Percentiles rank a stretch among this genome's conserved stretches.
Evolutionary conservation across 2,329 filamentous ascomycete species (phyloP).

Genomic region (Cytospora schulzeri): DNA sequence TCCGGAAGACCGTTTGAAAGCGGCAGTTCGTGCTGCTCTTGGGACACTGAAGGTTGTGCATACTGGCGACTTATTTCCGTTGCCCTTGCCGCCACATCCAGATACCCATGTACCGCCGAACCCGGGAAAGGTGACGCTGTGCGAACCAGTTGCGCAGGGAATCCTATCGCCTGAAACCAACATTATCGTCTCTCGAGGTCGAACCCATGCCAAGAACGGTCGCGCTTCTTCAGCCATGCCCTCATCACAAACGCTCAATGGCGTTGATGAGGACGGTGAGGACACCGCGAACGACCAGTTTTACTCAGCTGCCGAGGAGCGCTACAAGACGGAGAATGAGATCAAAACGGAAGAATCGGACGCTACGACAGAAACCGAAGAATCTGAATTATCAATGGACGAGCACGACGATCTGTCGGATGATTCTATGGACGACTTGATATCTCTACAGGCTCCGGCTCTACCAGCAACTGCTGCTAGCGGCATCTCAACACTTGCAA

Average conservation of each 20-base stretch:
- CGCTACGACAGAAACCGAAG: slow-evolving; percentile 61
- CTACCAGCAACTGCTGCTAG: slow-evolving; percentile 78
- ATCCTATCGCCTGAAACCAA: slow-evolving; percentile 75
- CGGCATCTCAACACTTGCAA: slow-evolving; percentile 75
- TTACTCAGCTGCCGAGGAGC: slow-evolving; percentile 87
- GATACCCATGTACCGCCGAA: slow-evolving; percentile 83
- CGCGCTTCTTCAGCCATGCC: slow-evolving; percentile 49
- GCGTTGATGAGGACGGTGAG: slow-evolving; percentile 65
- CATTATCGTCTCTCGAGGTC: slow-evolving; percentile 75
- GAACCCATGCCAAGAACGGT: slow-evolving; percentile 56
- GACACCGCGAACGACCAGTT: slow-evolving; percentile 90
- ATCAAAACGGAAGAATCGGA: slow-evolving; percentile 61
- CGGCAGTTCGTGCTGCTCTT: slow-evolving; percentile 74
- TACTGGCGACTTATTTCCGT: slow-evolving; percentile 73
- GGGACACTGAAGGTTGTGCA: slow-evolving; percentile 76
- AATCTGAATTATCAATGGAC: slow-evolving; percentile 64
- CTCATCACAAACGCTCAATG: slow-evolving; percentile 58
- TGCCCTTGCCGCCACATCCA: slow-evolving; percentile 81
- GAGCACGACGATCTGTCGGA: slow-evolving; percentile 80
- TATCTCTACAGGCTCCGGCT: slow-evolving; percentile 80
- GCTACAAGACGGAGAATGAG: slow-evolving; percentile 60
- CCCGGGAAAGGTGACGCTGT: slow-evolving; percentile 86
- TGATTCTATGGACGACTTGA: slow-evolving; percentile 91
- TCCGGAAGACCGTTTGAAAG: slow-evolving; percentile 60
- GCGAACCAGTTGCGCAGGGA: slow-evolving; percentile 91